Percentiles rank a stretch among this genome's conserved stretches.
These are phyloP conservation scores for Phytopythium sindhum DNA, from an alignment of 352 stramenopile genomes.

Conservation along the genomic window DNA sequence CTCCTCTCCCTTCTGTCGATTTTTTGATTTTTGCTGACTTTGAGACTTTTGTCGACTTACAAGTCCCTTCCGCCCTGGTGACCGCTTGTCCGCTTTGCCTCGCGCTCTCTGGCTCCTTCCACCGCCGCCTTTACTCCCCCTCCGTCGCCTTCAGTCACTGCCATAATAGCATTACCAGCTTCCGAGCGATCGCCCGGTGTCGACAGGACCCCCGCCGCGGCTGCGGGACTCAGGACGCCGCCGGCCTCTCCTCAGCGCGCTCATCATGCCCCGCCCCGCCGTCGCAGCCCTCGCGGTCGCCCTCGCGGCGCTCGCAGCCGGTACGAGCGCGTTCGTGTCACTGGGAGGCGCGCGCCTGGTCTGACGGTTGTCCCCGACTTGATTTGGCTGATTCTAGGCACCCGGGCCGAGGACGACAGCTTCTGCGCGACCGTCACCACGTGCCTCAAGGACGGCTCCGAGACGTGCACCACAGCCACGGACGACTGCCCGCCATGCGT, in stretches of 20 bases:
- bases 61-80: no score
- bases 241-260: no score
- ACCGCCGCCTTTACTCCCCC: background rate
- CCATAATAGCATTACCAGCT: no score
- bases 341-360: no score
- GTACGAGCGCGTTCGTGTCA: background rate
- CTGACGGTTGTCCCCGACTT: background rate
- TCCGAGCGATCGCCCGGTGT: no score
- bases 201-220: no score
- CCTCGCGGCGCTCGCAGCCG: background rate
- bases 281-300: background rate
- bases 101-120: background rate
- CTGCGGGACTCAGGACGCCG: no score
- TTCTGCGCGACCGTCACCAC: conserved; percentile 36
- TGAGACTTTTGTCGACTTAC: no score
- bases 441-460: conserved; percentile 35
- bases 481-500: conserved; percentile 60
- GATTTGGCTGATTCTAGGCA: no score
- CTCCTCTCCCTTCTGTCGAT: no score
- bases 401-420: conserved; percentile 17
- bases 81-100: background rate
- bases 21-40: no score
- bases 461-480: conserved; percentile 28
- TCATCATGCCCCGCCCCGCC: background rate
- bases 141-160: no score